Evolutionary conservation across 1,284 basidiomycete species (phyloP).

Genomic region (Rhodotorula sp.): DNA sequence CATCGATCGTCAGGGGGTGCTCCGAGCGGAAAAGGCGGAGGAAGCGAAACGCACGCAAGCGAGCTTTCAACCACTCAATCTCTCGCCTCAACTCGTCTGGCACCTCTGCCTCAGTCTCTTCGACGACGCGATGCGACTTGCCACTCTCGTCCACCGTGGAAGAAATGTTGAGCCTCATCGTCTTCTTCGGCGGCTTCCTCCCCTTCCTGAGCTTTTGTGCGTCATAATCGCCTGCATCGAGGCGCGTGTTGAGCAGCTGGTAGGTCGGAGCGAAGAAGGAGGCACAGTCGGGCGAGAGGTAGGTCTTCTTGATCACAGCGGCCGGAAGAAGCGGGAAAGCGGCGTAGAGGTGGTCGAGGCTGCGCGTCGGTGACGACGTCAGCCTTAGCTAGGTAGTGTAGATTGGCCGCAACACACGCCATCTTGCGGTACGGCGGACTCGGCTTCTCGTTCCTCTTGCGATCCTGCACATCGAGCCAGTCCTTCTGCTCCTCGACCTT

Average conservation of each 20-base stretch:
- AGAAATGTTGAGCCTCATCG: background rate
- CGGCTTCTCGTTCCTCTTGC: background rate
- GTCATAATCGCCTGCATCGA: conserved; percentile 1
- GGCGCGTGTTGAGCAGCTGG: conserved; percentile 1
- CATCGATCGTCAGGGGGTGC: background rate
- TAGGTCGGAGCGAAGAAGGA: conserved; percentile 12
- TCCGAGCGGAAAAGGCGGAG: background rate
- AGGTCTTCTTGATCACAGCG: conserved; percentile 2
- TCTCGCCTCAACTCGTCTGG: too few relatives aligned
- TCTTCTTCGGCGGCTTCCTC: conserved; percentile 19
- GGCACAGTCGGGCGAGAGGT: background rate
- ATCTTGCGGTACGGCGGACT: conserved; percentile 5
- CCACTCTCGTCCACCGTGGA: background rate
- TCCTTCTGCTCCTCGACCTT: conserved; percentile 6
- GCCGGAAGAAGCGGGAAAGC: conserved; percentile 17
- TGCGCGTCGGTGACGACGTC: background rate
- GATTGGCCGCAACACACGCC: conserved; percentile 5
- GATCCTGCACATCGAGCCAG: conserved; percentile 1
- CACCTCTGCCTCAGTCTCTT: background rate
- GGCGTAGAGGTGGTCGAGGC: conserved; percentile 22
- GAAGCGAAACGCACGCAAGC: background rate
- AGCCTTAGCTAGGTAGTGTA: accelerated
- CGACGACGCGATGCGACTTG: background rate
- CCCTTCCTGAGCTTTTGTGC: conserved; percentile 10
- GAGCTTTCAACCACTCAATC: too few relatives aligned